A percentile compares a stretch with the other conserved stretches of the same genome.
Conservation (phyloP, 75 land plant genomes). For the Azolla pinnata region DNA sequence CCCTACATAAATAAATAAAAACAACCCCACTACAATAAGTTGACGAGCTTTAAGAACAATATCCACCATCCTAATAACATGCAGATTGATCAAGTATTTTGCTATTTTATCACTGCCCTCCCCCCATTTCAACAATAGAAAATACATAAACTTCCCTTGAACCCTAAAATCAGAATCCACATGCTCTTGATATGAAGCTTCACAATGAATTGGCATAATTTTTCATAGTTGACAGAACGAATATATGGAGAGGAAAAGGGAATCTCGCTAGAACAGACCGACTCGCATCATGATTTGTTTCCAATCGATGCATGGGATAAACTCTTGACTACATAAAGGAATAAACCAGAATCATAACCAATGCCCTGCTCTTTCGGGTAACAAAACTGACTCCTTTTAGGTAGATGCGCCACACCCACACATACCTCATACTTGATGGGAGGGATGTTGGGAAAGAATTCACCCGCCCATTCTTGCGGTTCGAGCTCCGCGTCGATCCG, state of each 20-base stretch:
- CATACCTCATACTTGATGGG: constrained; percentile 85
- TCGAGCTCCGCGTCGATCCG: constrained; percentile 7
- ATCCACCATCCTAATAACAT: not conserved
- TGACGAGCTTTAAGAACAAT: not conserved
- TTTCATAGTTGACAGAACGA: too few relatives aligned
- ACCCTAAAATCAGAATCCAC: not conserved
- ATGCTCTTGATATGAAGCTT: not conserved
- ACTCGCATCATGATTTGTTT: not conserved
- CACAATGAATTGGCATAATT: too few relatives aligned
- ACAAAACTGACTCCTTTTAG: not conserved
- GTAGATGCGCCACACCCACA: not conserved
- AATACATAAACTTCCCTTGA: not conserved
- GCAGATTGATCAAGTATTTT: not conserved
- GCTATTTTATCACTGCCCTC: not conserved
- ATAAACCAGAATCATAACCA: not conserved
- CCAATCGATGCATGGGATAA: not conserved
- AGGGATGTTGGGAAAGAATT: constrained; percentile 83
- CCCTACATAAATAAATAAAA: constrained; percentile 38
- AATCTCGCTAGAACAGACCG: not conserved
- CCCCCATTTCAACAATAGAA: not conserved
- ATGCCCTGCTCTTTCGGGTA: not conserved
- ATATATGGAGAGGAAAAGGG: too few relatives aligned
- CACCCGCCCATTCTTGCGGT: constrained; percentile 53
- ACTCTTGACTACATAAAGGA: not conserved
- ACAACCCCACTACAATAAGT: constrained; percentile 8